Evolutionary conservation across 768 basidiomycete genomes (phyloP), one percentile per base, ranked within the genome.

Genomic region (Vararia minispora): DNA sequence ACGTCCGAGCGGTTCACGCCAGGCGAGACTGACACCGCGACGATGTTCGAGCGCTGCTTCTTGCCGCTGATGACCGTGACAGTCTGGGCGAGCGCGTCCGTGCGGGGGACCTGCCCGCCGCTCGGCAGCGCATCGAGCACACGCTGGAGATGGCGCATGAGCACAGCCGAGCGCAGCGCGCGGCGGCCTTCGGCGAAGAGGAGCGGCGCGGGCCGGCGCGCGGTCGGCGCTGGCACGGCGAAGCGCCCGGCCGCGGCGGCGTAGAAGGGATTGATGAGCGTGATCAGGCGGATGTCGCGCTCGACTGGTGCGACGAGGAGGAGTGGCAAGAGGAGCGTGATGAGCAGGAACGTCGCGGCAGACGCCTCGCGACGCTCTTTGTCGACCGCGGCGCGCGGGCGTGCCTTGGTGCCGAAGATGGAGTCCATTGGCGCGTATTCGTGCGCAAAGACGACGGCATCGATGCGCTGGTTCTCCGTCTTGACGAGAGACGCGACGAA

Each of bases 231-330:
- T 39, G 53, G 45, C 2, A 53, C 9, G 26, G 60, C 47, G 48
- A 68, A 62, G 3, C 61, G 47, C 4, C 71, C 67, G 3, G 73
- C 63, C 0, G 86, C 81, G 1, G 91, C 87, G 2, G 88, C 79
- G 49, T 94, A 95, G 48, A 88, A 87, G 2, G 89, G 89, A 42
- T 90, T 89, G 53, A 92, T 71, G 28, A 90, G 66, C 40, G 78
- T 79, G 53, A 97, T 64, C 46, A 95, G 73, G n/a, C 91, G 80
- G 28, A 95, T 87, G 46, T 91, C 86, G 25, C 90, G 71, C 53
- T 91, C 90, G n/a, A 71, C 66, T 0, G 90, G 89, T 0, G 85
- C 80, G 18, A 83, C 75, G 12, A 95, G 74, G 3, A 94, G 62
- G 21, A 72, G 66, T 2, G 90, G 89, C 0, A 94, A 69, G 0